These are phyloP conservation scores for Saturnispora saitoi DNA, from an alignment of 805 yeast genomes.

Conservation along the genomic window DNA sequence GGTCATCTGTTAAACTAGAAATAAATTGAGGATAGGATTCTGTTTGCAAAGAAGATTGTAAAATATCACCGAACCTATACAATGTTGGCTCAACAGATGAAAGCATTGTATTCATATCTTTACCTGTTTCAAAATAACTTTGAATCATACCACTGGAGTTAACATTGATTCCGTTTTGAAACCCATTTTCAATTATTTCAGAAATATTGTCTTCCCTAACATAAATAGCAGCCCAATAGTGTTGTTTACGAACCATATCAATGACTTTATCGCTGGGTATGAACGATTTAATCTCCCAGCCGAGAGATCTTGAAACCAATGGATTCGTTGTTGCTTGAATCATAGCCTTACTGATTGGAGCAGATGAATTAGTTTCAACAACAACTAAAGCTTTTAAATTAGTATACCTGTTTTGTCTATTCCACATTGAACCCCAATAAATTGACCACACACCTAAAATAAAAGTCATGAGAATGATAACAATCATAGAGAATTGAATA, in stretches of 20 bases:
- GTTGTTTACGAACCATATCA: slow-evolving; percentile 41
- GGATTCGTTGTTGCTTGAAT: slow-evolving; percentile 13
- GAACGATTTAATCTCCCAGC: slow-evolving; percentile 31
- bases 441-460: slow-evolving; percentile 35
- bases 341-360: slow-evolving; percentile 27
- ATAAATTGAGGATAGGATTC: slow-evolving; percentile 24
- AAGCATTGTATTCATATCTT: slow-evolving; percentile 47
- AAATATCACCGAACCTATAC: slow-evolving; percentile 28
- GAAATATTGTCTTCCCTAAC: slow-evolving; percentile 38
- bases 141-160: slow-evolving; percentile 19
- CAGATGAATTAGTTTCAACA: slow-evolving; percentile 28
- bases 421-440: slow-evolving; percentile 42
- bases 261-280: slow-evolving; percentile 31
- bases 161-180: slow-evolving; percentile 28
- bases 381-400: slow-evolving; percentile 34
- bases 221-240: slow-evolving; percentile 57
- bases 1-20: slow-evolving; percentile 19
- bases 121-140: slow-evolving; percentile 48
- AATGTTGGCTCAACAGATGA: slow-evolving; percentile 38
- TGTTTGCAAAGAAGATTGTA: slow-evolving; percentile 15
- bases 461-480: slow-evolving; percentile 27
- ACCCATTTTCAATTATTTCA: slow-evolving; percentile 33
- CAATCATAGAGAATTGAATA: slow-evolving; percentile 12
- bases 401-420: slow-evolving; percentile 23
- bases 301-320: slow-evolving; percentile 20